phyloP scores from a whole-genome alignment of 495 filamentous ascomycete species.

The Elasticomyces elasticus region DNA sequence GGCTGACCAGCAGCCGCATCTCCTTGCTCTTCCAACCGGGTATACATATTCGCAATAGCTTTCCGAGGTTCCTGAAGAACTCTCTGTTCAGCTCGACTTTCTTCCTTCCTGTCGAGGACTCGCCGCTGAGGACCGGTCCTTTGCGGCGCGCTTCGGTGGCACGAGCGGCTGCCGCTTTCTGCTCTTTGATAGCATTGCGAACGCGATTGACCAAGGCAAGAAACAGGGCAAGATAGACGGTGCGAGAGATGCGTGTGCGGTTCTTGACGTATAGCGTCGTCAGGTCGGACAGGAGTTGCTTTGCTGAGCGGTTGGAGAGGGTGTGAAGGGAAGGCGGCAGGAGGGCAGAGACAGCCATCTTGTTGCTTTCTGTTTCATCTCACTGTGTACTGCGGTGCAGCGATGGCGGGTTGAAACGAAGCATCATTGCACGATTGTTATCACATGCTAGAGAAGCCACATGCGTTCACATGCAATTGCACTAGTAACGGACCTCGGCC shows the following conservation, averaged over 20 bases:
- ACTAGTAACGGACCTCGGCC: no score
- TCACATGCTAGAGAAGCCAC: no score
- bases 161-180: conserved; percentile 73
- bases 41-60: conserved; percentile 75
- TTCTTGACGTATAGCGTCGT: conserved; percentile 69
- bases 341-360: conserved; percentile 8
- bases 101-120: conserved; percentile 47
- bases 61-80: conserved; percentile 79
- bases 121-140: conserved; percentile 34
- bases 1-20: conserved; percentile 70
- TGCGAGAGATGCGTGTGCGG: conserved; percentile 81
- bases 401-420: no score
- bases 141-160: conserved; percentile 54
- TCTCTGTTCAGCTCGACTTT: conserved; percentile 86
- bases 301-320: conserved; percentile 47
- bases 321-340: neutral
- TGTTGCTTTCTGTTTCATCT: no score
- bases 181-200: conserved; percentile 82
- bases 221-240: conserved; percentile 84
- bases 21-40: conserved; percentile 86
- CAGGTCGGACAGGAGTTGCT: conserved; percentile 60
- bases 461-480: no score
- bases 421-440: no score
- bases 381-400: no score
- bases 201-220: conserved; percentile 80